Base-by-base conservation (phyloP, 2,329 filamentous ascomycete genomes). In the Calonectria montana region DNA sequence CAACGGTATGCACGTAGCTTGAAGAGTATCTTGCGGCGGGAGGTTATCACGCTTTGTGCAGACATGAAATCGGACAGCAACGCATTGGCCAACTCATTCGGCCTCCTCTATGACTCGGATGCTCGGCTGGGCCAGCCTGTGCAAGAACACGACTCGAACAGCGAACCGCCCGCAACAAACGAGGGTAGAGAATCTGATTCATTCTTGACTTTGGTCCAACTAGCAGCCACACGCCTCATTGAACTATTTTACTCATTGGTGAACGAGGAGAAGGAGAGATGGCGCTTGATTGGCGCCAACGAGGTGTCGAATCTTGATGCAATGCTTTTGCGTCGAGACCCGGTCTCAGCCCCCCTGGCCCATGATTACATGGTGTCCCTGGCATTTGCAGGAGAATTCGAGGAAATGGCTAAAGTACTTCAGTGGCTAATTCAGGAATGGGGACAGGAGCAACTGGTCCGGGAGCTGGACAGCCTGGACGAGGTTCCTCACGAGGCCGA, bases 311-410 rank as follows among this genome's bases (percentile, higher is more conserved):
- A 76, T 8, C 74, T 84, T n/a, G 83, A 84, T 12, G 74, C 76
- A 12, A 81, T 84, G 79, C 75, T 77, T 47, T 77, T 77, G 31
- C 78, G 83, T 9, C 75, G 71, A 64, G 83, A 85, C 69, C 79
- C 80, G 2, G 79, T 83, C 45, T 75, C 78, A 68, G 81, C 80
- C 7, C 75, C 79, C 91, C 74, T 83, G 16, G 82, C 78, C 1
- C 90, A 93, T 75, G 84, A 85, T 2, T 93, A 94, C 78, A 87
- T 95, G 80, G 87, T 91, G 57, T 87, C 90, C 1, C 83, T 95
- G 25, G 92, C 89, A 1, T 87, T 88, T 65, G 81, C 91, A n/a
- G 88, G 88, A 41, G 90, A 94, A 74, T 85, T 86, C 61, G 83
- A 87, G 2, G 90, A 88, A 62, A 90, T 94, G 79, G 85, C 88